Conservation (phyloP, 257 asterid species). For the Jaltomata sinuosa region DNA sequence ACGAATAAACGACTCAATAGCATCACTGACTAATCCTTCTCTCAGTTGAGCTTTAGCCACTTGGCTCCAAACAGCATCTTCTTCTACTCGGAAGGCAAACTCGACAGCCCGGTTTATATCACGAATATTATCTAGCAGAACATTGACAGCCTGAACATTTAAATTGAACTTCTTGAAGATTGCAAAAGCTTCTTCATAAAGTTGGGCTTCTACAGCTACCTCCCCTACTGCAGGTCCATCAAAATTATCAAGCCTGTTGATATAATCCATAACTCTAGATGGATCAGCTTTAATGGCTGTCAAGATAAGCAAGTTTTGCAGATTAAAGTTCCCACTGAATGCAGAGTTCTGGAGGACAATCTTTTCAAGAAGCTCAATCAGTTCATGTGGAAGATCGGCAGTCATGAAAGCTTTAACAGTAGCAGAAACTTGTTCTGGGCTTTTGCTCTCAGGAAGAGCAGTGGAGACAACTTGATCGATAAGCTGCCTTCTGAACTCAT, state of each 20-base stretch:
- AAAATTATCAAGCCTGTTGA: constrained; percentile 94
- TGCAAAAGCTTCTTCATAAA: constrained; percentile 92
- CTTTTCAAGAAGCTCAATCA: constrained; percentile 97
- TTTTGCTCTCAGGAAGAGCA: constrained; percentile 99
- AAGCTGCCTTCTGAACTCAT: constrained; percentile 92
- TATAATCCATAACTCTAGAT: constrained; percentile 94
- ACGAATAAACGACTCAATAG: constrained; percentile 95
- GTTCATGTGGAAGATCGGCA: constrained; percentile 98
- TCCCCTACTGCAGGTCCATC: constrained; percentile 99
- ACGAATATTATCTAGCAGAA: constrained; percentile 77
- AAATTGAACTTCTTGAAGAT: constrained; percentile 96
- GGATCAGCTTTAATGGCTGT: constrained; percentile 98
- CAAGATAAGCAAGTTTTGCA: constrained; percentile 90
- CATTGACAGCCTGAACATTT: constrained; percentile 98
- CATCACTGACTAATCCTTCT: constrained; percentile 95
- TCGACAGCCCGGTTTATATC: constrained; percentile 94
- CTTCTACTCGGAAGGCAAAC: constrained; percentile 97
- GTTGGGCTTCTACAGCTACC: constrained; percentile 91
- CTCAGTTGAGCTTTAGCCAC: constrained; percentile 97
- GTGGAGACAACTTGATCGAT: constrained; percentile 99
- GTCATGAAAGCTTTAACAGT: constrained; percentile 99
- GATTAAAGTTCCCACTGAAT: constrained; percentile 94
- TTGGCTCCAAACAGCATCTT: constrained; percentile 98
- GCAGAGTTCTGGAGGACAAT: constrained; percentile 98
- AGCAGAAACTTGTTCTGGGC: constrained; percentile 99